A percentile compares a stretch with the other conserved stretches of the same genome.
These are phyloP conservation scores for Aureobasidium mangrovei DNA, from an alignment of 2,329 filamentous ascomycete genomes.

Conservation along the genomic window DNA sequence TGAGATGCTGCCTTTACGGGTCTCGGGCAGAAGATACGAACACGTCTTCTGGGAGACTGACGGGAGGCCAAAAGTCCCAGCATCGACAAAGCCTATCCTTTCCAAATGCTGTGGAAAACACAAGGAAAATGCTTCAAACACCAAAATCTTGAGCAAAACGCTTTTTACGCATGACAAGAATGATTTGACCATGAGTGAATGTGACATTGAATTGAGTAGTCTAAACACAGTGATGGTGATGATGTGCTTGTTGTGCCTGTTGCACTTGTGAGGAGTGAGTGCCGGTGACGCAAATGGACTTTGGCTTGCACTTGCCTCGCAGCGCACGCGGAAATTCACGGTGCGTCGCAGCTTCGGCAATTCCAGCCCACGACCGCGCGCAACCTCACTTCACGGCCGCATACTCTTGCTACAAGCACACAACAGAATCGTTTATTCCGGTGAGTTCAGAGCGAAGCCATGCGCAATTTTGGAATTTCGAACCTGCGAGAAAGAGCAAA, in stretches of 20 bases:
- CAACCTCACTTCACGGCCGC: conserved; percentile 7
- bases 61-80: conserved; percentile 12
- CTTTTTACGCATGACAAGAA: conserved; percentile 11
- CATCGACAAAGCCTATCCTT: conserved; percentile 12
- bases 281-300: conserved; percentile 1
- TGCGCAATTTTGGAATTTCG: neutral
- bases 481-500: neutral
- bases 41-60: conserved; percentile 8
- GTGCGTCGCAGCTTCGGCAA: conserved; percentile 10
- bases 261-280: neutral
- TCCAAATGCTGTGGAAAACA: conserved; percentile 10
- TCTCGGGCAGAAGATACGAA: conserved; percentile 9
- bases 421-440: conserved; percentile 4
- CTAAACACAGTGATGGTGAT: neutral
- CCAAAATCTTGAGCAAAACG: conserved; percentile 12
- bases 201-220: neutral
- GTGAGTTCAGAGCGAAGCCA: conserved; percentile 8
- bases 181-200: conserved; percentile 8
- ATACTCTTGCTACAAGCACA: neutral
- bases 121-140: conserved; percentile 12
- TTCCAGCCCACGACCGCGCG: neutral
- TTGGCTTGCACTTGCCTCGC: neutral
- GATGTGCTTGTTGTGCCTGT: neutral
- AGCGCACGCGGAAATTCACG: neutral
- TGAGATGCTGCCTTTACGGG: conserved; percentile 3